Evolutionary conservation across 2,329 filamentous ascomycete genomes (phyloP).

Genomic region (Sporothrix protearum): DNA sequence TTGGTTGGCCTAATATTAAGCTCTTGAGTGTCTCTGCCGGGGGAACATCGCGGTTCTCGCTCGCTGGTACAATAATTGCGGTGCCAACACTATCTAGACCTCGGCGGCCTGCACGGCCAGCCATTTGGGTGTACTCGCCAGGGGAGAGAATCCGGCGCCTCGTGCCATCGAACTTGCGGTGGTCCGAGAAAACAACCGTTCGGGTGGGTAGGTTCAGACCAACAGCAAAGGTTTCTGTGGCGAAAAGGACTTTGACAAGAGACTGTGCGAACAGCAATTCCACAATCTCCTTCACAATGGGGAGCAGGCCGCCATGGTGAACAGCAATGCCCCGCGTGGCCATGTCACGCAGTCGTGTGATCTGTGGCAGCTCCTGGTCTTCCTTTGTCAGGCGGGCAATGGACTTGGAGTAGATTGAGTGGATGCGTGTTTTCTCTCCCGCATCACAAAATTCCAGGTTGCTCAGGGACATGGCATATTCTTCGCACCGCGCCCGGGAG

Average conservation of each 20-base stretch:
- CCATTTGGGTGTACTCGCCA: constrained; percentile 98
- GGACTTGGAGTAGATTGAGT: constrained; percentile 96
- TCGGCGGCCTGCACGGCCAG: constrained; percentile 86
- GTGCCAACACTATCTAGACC: constrained; percentile 89
- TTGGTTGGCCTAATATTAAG: constrained; percentile 95
- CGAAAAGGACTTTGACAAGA: constrained; percentile 93
- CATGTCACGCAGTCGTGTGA: constrained; percentile 79
- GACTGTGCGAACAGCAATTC: constrained; percentile 95
- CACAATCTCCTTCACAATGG: constrained; percentile 96
- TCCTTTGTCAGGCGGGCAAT: constrained; percentile 87
- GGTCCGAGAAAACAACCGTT: constrained; percentile 96
- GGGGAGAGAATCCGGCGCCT: constrained; percentile 86
- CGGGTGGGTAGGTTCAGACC: constrained; percentile 91
- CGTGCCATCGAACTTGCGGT: constrained; percentile 92
- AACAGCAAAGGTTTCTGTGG: constrained; percentile 98
- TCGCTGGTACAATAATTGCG: constrained; percentile 87
- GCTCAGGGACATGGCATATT: constrained; percentile 90
- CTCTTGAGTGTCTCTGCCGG: constrained; percentile 76
- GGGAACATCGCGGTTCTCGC: constrained; percentile 77
- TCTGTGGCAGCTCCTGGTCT: constrained; percentile 86
- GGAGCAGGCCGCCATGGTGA: constrained; percentile 88
- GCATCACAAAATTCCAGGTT: constrained; percentile 95
- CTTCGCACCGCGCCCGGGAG: constrained; percentile 95
- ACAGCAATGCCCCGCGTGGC: constrained; percentile 88
- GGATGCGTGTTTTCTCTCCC: constrained; percentile 90